Percentiles rank a stretch among this genome's conserved stretches.
These are phyloP conservation scores for Deuterostichococcus epilithicus DNA, from an alignment of 139 green algal species.

Conservation along the genomic window DNA sequence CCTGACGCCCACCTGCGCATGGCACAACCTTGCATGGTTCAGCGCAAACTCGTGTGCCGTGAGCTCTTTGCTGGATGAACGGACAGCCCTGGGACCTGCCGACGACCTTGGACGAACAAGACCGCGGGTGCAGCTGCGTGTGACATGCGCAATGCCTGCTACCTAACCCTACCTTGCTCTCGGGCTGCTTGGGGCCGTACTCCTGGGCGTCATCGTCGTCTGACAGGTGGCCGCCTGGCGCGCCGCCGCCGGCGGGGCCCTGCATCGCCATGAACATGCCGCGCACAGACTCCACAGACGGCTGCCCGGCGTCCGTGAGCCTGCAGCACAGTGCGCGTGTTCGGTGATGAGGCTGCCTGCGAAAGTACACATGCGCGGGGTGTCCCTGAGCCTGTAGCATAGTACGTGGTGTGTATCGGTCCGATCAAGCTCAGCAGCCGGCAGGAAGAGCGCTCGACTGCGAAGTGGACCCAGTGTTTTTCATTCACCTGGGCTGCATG, in stretches of 20 bases:
- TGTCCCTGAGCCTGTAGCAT: too few relatives aligned
- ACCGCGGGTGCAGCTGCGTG: too few relatives aligned
- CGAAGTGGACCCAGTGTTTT: too few relatives aligned
- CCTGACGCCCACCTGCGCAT: not conserved
- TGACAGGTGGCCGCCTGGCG: not conserved
- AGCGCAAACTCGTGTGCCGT: too few relatives aligned
- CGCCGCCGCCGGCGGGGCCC: too few relatives aligned
- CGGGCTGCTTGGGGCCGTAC: constrained; percentile 10
- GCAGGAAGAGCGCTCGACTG: too few relatives aligned
- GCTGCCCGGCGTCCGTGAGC: constrained; percentile 14
- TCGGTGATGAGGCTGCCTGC: too few relatives aligned
- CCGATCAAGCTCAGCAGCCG: too few relatives aligned
- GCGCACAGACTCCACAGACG: not conserved
- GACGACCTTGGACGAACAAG: too few relatives aligned
- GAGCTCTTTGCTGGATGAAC: too few relatives aligned
- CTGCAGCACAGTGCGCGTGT: not conserved
- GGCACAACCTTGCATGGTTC: not conserved
- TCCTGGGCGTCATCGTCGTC: not conserved
- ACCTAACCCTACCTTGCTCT: constrained; percentile 37
- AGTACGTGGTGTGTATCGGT: too few relatives aligned
- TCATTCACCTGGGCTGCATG: not conserved
- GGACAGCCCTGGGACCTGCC: not conserved
- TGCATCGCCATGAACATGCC: not conserved
- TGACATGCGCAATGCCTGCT: constrained; percentile 25
- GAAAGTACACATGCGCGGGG: too few relatives aligned